A percentile compares a stretch with the other conserved stretches of the same genome.
These are phyloP conservation scores for Cercophora sp. DNA, from an alignment of 495 filamentous ascomycete genomes.

Conservation along the genomic window DNA sequence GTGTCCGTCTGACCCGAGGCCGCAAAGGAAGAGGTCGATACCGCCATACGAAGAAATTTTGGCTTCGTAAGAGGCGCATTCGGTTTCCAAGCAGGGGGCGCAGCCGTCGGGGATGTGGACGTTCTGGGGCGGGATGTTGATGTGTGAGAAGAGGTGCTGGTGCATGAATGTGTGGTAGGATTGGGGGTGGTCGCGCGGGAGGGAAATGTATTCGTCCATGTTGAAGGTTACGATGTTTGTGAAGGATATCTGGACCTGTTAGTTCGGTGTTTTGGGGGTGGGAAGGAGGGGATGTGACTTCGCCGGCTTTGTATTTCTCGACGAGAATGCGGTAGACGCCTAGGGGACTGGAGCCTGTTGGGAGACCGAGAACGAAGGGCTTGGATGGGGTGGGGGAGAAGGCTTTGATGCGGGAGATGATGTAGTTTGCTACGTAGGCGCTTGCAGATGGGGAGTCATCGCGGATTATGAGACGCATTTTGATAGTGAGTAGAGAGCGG, in stretches of 20 bases:
- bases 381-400: slow-evolving; percentile 65
- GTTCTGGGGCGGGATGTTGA: slow-evolving; percentile 73
- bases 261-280: not conserved
- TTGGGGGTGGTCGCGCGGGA: slow-evolving; percentile 76
- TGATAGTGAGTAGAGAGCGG: slow-evolving; percentile 11
- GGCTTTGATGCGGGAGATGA: slow-evolving; percentile 70
- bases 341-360: slow-evolving; percentile 76
- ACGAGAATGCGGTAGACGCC: slow-evolving; percentile 75
- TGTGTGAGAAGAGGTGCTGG: slow-evolving; percentile 83
- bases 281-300: slow-evolving; percentile 29
- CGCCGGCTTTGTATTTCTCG: slow-evolving; percentile 67
- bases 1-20: slow-evolving; percentile 82
- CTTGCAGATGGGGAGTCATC: slow-evolving; percentile 63
- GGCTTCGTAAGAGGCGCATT: slow-evolving; percentile 74
- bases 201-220: slow-evolving; percentile 88
- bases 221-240: slow-evolving; percentile 88
- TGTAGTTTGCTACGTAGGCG: slow-evolving; percentile 76
- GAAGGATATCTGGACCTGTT: slow-evolving; percentile 60
- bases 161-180: slow-evolving; percentile 91
- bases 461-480: slow-evolving; percentile 81
- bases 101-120: slow-evolving; percentile 87
- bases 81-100: slow-evolving; percentile 67
- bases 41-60: slow-evolving; percentile 71
- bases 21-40: slow-evolving; percentile 81
- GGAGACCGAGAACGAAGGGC: slow-evolving; percentile 80